Base-by-base conservation (phyloP, 495 filamentous ascomycete genomes). In the Arthonia radiata region DNA sequence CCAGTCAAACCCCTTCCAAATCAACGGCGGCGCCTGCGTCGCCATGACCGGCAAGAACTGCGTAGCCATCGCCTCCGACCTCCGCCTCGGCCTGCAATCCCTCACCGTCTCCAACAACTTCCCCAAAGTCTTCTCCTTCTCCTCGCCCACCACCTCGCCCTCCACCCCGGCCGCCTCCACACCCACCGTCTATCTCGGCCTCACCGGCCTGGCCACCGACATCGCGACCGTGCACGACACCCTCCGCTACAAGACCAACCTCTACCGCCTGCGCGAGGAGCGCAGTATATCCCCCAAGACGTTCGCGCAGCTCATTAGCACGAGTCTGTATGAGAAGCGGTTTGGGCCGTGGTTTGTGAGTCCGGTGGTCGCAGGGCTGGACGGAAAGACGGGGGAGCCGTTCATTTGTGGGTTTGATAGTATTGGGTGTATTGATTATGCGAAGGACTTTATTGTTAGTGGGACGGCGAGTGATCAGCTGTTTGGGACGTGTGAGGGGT, bases 121-220 rank as follows among this genome's bases (percentile, higher is more conserved):
- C 65, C 86, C 86, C 54, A 97, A 97, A 57, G 79, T 97, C 64
- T 94, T 94, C 70, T n/a, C n/a, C n/a, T n/a, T n/a, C n/a, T n/a
- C n/a, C n/a, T n/a, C n/a, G n/a, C n/a, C n/a, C n/a, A n/a, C n/a
- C n/a, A n/a, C n/a, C n/a, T 65, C 73, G 49, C 94, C 90, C 61
- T 80, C 78, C 44, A 11, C 7, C 19, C 65, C 73, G 49, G 93
- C 90, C 61, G 81, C 78, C 44, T 6, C 7, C 19, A 22, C 19
- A 6, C 48, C 57, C 11, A 74, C 81, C 46, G 79, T 82, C 37
- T 91, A 90, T 52, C 72, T 97, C n/a, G 86, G 86, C 24, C 64
- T 97, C 23, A 94, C 89, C 3, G 86, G 86, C 16, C 73, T 97
- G 13, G 86, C 89, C 14, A 94, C 86, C 31, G 86, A 97, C 51